phyloP scores from a whole-genome alignment of 2,329 filamentous ascomycete genomes.

The Berkeleyomyces basicola region DNA sequence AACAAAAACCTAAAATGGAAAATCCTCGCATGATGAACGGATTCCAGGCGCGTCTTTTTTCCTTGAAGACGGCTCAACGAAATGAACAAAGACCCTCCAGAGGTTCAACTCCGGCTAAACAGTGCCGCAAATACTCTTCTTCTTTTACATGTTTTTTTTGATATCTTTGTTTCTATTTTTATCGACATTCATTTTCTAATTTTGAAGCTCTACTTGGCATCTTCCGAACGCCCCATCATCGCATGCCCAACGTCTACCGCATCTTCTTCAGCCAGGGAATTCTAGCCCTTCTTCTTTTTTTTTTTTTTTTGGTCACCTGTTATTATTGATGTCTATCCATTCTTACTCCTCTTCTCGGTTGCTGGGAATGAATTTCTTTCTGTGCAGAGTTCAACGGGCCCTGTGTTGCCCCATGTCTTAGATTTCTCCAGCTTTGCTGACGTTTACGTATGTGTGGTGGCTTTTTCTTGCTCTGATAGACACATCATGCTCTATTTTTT shows the following conservation, averaged over 20 bases:
- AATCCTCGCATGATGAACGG: neutral
- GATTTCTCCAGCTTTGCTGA: too few relatives aligned
- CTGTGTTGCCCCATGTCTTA: too few relatives aligned
- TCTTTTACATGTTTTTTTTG: neutral
- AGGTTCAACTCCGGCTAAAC: constrained; percentile 4
- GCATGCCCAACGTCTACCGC: too few relatives aligned
- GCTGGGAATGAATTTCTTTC: neutral
- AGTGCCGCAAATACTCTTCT: constrained; percentile 11
- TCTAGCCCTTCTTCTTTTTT: neutral
- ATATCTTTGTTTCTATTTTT: neutral
- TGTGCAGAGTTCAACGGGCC: too few relatives aligned
- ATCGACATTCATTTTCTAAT: neutral
- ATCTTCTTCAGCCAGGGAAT: too few relatives aligned
- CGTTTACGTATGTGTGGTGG: too few relatives aligned
- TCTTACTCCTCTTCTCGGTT: neutral
- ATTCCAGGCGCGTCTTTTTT: neutral
- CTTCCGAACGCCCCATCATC: too few relatives aligned
- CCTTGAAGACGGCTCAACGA: neutral
- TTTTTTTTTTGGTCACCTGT: neutral
- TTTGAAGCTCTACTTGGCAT: neutral
- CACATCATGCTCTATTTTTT: neutral
- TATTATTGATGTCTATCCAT: neutral
- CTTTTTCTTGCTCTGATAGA: neutral
- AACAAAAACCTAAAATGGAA: neutral
- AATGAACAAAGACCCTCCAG: neutral